A percentile compares a stretch with the other conserved stretches of the same genome.
phyloP scores from a whole-genome alignment of 2,329 filamentous ascomycete species.

The Pleurostoma richardsiae region DNA sequence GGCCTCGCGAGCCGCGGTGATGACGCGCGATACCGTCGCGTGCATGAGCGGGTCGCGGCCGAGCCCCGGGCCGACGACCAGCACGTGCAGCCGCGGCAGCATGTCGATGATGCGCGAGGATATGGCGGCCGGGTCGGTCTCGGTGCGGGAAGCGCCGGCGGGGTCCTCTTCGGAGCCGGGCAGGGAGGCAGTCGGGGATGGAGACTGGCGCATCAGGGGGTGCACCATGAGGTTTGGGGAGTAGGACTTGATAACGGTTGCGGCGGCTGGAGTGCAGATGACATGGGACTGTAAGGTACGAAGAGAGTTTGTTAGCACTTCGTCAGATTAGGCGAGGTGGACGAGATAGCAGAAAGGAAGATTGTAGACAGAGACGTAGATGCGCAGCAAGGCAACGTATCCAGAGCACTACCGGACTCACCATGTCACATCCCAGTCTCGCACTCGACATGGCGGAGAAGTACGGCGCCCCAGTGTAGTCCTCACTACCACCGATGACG shows the following conservation, averaged over 20 bases:
- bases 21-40: conserved; percentile 72
- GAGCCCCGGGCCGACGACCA: conserved; percentile 89
- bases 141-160: conserved; percentile 41
- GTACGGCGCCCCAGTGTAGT: conserved; percentile 96
- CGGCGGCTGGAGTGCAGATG: conserved; percentile 88
- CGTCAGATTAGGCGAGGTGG: not conserved
- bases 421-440: conserved; percentile 84
- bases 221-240: conserved; percentile 99
- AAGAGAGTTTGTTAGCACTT: not conserved
- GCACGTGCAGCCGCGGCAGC: conserved; percentile 81
- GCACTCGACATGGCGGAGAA: conserved; percentile 98
- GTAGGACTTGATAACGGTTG: conserved; percentile 90
- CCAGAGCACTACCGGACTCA: conserved; percentile 28
- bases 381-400: not conserved
- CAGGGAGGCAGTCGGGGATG: conserved; percentile 30
- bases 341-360: conserved; percentile 1
- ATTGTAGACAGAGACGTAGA: not conserved
- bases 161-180: conserved; percentile 23
- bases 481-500: conserved; percentile 90
- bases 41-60: conserved; percentile 90
- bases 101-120: conserved; percentile 69
- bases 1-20: conserved; percentile 68
- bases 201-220: conserved; percentile 80
- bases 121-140: conserved; percentile 55
- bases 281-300: conserved; percentile 67